Conservation (phyloP, 352 stramenopile genomes). For the Thalassiosira exigua region DNA sequence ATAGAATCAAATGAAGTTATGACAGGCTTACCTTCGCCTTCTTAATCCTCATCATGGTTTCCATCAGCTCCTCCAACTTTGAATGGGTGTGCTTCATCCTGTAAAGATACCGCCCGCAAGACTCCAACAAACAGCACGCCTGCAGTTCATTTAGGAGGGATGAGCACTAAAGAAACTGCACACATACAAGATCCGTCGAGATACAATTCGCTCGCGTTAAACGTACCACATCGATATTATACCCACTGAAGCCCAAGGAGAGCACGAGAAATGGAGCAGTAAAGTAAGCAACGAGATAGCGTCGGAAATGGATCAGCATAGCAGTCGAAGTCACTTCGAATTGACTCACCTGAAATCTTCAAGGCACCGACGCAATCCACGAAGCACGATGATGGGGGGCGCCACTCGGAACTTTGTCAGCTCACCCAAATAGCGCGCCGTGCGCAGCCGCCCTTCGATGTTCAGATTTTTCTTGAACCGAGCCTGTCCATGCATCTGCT, state of each 20-base stretch:
- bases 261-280: too few species aligned
- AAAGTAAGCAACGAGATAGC: too few species aligned
- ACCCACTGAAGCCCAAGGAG: too few species aligned
- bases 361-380: conserved; percentile 93
- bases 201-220: too few species aligned
- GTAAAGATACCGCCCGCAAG: conserved; percentile 95
- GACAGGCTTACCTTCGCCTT: conserved; percentile 89
- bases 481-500: conserved; percentile 92
- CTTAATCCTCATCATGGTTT: conserved; percentile 95
- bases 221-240: conserved; percentile 96
- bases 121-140: conserved; percentile 96
- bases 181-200: too few species aligned
- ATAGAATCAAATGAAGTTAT: too few species aligned
- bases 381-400: conserved; percentile 93
- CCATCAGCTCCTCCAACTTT: conserved; percentile 90
- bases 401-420: conserved; percentile 96
- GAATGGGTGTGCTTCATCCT: conserved; percentile 92
- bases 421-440: conserved; percentile 94
- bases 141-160: too few species aligned
- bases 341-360: too few species aligned
- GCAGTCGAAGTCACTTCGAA: too few species aligned
- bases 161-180: too few species aligned
- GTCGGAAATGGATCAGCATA: too few species aligned
- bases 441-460: conserved; percentile 94
- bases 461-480: conserved; percentile 94